Evolutionary conservation across 768 basidiomycete genomes (phyloP), one percentile per base, ranked within the genome.

Genomic region (Trametopsis cervina): DNA sequence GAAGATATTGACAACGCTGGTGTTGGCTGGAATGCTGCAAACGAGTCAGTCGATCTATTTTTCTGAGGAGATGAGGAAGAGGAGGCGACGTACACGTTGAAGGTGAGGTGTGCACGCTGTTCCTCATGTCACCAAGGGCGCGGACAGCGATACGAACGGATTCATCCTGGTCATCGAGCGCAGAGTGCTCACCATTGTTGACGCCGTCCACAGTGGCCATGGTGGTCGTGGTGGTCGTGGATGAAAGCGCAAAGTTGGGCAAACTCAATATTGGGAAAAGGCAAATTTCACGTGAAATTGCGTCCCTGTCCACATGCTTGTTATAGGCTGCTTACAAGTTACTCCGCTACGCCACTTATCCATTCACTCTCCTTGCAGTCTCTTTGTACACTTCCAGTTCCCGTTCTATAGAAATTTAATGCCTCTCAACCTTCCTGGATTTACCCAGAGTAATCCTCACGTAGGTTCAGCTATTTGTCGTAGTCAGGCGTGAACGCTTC

Each of bases 91-190:
- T 17, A 63, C 63, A 63, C 44, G 53, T 60, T 29, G 53, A 52
- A 24, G 60, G 58, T 6, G 60, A 55, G 21, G 57, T 43, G 44
- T 53, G 55, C 22, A 50, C 60, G 49, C 74, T 70, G 44, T 74
- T 82, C 46, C 83, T 73, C 89, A 90, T 89, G 58, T 86, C 83
- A 22, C 75, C 87, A 13, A 91, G 72, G 0, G 87, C 89, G 29
- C 75, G 67, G 11, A 87, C 80, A 18, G 89, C 89, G 60, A 89
- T 90, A 44, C 80, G 75, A 0, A 89, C 85, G 57, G 78, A 81
- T 64, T 88, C 87, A 54, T 88, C 86, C 48, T 85, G 75, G 58
- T 72, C 70, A 43, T 74, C 73, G 55, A 77, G 66, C 27, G 56
- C 57, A 45, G 53, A 50, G 38, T 49, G 49, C 40, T 48, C 52